Conservation (phyloP, 116 monocot species). For the Trichopus zeylanicus region DNA sequence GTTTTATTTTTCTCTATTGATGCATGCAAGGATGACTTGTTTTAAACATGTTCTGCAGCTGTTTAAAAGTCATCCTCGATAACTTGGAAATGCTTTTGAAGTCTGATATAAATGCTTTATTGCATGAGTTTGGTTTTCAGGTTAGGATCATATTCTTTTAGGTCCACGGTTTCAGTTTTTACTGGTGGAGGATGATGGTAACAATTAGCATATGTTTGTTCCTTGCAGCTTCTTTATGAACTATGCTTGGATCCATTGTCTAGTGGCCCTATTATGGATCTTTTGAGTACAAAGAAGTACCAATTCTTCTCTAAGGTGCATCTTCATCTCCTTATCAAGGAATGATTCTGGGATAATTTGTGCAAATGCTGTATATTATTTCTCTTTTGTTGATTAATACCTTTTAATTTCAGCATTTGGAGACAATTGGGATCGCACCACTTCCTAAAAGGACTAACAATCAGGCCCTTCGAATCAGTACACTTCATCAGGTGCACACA, state of each 20-base stretch:
- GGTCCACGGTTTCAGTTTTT: not conserved
- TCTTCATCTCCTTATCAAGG: not conserved
- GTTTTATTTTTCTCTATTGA: not conserved
- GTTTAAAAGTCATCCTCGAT: constrained; percentile 94
- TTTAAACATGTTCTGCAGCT: constrained; percentile 36
- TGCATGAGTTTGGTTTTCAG: constrained; percentile 93
- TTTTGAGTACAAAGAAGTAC: constrained; percentile 69
- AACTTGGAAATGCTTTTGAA: constrained; percentile 69
- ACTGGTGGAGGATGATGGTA: constrained; percentile 1
- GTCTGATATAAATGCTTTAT: constrained; percentile 70
- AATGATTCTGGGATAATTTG: not conserved
- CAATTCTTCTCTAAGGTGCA: constrained; percentile 80
- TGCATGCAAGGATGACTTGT: not conserved
- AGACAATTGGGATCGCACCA: constrained; percentile 48
- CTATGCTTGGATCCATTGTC: constrained; percentile 78
- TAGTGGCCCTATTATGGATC: constrained; percentile 59
- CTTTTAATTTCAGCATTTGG: constrained; percentile 61
- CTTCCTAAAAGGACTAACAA: constrained; percentile 74
- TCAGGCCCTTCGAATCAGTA: constrained; percentile 79
- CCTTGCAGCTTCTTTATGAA: constrained; percentile 84
- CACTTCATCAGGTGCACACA: constrained; percentile 83
- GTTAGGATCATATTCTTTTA: constrained; percentile 16
- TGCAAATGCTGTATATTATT: not conserved
- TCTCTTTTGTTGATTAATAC: not conserved
- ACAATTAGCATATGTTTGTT: not conserved